Evolutionary conservation across 306 rosid species (phyloP).

Genomic region (Lablab purpureus): DNA sequence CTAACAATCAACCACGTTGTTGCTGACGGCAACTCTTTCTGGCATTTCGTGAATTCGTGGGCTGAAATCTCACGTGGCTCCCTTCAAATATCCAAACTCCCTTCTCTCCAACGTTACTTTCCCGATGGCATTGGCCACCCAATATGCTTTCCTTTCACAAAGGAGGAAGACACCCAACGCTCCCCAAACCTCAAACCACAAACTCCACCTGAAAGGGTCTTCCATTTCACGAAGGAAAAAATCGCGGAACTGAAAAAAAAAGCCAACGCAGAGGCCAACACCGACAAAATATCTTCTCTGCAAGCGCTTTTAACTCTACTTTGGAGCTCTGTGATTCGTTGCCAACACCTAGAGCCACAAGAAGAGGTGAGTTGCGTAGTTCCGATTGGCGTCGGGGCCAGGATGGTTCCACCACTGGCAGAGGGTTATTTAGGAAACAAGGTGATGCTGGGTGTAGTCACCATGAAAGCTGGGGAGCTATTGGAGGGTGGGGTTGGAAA

Average conservation of each 20-base stretch:
- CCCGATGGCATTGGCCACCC: not conserved
- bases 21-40: constrained; percentile 49
- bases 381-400: constrained; percentile 1
- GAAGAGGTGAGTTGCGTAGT: not conserved
- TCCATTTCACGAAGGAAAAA: constrained; percentile 46
- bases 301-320: constrained; percentile 54
- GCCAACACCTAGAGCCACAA: not conserved
- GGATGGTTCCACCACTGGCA: constrained; percentile 39
- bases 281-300: constrained; percentile 51
- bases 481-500: constrained; percentile 42
- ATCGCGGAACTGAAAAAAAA: constrained; percentile 49
- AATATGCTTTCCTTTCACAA: constrained; percentile 15
- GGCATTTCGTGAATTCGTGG: constrained; percentile 60
- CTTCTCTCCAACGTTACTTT: not conserved
- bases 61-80: constrained; percentile 45
- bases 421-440: constrained; percentile 52
- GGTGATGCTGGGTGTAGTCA: not conserved
- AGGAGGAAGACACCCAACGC: not conserved
- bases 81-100: not conserved
- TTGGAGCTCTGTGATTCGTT: constrained; percentile 50
- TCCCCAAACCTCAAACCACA: not conserved
- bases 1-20: constrained; percentile 38
- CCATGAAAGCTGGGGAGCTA: constrained; percentile 46
- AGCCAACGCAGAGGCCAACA: constrained; percentile 49
- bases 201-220: not conserved